Evolutionary conservation across 1,139 yeast species (phyloP).

Genomic region (Pichia sp.): DNA sequence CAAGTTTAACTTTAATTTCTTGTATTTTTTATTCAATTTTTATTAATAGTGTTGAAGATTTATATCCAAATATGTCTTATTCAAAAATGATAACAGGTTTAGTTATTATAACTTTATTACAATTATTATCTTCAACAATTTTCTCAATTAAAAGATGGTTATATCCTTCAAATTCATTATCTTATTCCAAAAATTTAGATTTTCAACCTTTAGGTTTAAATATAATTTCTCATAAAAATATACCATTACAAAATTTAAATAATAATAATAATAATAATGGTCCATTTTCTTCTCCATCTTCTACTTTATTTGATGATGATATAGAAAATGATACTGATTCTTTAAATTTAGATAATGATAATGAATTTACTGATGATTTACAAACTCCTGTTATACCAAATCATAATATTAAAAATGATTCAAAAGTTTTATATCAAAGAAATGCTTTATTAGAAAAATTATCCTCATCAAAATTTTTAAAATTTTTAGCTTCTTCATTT

Average conservation of each 20-base stretch:
- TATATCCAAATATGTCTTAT: constrained; percentile 77
- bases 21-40: constrained; percentile 56
- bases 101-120: constrained; percentile 46
- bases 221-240: background rate
- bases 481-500: constrained; percentile 31
- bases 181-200: background rate
- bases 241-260: background rate
- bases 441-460: constrained; percentile 31
- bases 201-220: background rate
- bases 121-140: constrained; percentile 47
- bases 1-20: constrained; percentile 42
- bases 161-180: background rate
- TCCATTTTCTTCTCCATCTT: constrained; percentile 31
- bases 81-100: constrained; percentile 58
- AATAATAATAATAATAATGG: background rate
- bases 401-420: background rate
- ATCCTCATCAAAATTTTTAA: constrained; percentile 30
- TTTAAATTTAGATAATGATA: constrained; percentile 21
- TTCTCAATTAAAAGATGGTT: constrained; percentile 39
- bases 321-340: constrained; percentile 14
- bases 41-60: constrained; percentile 51
- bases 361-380: constrained; percentile 3
- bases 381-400: background rate
- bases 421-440: constrained; percentile 18
- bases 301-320: constrained; percentile 35